Evolutionary conservation across 225 moss, liverwort and hornwort species (phyloP).

Genomic region (Thuidium tamariscinum): DNA sequence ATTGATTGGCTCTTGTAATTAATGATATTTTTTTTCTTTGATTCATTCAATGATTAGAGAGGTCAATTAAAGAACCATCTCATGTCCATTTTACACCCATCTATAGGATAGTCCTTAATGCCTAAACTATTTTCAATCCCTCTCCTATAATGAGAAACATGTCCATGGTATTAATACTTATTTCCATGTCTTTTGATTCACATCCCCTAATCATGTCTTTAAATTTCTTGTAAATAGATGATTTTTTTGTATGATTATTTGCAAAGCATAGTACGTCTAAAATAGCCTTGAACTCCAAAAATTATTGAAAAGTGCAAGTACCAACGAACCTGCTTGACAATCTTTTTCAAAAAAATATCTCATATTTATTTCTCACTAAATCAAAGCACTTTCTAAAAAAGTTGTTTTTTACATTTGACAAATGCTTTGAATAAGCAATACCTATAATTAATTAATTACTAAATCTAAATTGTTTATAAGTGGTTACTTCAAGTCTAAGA

Average conservation of each 20-base stretch:
- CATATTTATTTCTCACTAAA: neutral
- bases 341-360: neutral
- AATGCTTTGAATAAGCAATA: neutral
- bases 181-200: neutral
- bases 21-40: no score
- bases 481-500: neutral
- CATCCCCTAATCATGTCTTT: no score
- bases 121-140: no score
- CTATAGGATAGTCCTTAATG: no score
- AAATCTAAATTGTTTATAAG: neutral
- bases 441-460: neutral
- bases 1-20: no score
- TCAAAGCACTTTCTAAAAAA: neutral
- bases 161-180: accelerated
- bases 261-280: no score
- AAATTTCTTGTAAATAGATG: neutral
- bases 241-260: neutral
- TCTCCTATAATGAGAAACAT: no score
- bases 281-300: neutral
- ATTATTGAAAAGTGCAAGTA: neutral
- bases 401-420: neutral
- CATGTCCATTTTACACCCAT: no score
- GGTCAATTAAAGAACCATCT: no score
- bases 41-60: no score
- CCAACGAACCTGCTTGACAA: accelerated